Evolutionary conservation across 2,329 filamentous ascomycete genomes (phyloP).

Genomic region (Calonectria fujianensis): DNA sequence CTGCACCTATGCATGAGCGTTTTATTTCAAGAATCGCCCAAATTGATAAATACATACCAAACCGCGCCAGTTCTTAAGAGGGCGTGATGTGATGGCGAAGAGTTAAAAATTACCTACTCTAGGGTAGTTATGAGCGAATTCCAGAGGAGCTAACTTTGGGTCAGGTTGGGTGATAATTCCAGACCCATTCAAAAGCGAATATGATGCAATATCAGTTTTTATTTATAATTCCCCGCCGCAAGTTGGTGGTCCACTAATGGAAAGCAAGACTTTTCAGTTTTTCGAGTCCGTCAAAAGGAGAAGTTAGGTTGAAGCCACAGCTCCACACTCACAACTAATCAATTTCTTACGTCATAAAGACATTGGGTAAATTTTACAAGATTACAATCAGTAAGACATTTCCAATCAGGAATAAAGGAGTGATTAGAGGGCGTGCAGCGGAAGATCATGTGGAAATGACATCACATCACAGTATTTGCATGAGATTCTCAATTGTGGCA

Average conservation of each 20-base stretch:
- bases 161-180: not conserved
- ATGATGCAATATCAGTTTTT: not conserved
- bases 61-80: too few relatives aligned
- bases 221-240: not conserved
- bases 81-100: not conserved
- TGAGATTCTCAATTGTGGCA: too few relatives aligned
- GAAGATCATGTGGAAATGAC: not conserved
- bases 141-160: not conserved
- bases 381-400: not conserved
- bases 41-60: not conserved
- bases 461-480: not conserved
- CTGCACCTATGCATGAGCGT: not conserved
- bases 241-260: not conserved
- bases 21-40: not conserved
- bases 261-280: not conserved
- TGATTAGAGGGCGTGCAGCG: not conserved
- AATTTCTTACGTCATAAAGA: not conserved
- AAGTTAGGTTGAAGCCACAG: not conserved
- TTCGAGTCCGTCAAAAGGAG: not conserved
- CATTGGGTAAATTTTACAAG: not conserved
- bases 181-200: not conserved
- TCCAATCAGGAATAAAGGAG: not conserved
- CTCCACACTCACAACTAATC: slow-evolving; percentile 4
- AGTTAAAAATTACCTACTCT: not conserved
- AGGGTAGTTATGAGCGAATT: not conserved